A percentile compares a stretch with the other conserved stretches of the same genome.
Conservation (phyloP, 2,329 filamentous ascomycete genomes). For the Botrytis sinoallii region DNA sequence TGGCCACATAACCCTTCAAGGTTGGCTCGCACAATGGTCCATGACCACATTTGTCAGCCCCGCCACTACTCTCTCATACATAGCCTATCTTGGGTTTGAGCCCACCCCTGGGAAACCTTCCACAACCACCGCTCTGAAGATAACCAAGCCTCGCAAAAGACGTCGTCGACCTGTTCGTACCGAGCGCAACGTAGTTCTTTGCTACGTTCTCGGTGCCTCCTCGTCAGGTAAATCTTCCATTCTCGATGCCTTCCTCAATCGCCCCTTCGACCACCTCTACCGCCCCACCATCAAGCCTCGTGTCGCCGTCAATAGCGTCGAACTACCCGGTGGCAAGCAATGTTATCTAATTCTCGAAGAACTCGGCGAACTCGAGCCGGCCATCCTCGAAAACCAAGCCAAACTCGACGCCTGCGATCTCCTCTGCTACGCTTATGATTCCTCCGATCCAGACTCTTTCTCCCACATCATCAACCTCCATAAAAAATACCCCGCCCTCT, state of each 20-base stretch:
- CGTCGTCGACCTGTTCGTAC: conserved; percentile 78
- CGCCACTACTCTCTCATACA: conserved; percentile 90
- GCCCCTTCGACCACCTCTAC: conserved; percentile 80
- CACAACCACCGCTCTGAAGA: conserved; percentile 80
- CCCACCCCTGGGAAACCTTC: conserved; percentile 71
- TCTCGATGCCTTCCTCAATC: conserved; percentile 85
- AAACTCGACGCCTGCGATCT: conserved; percentile 93
- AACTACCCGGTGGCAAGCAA: conserved; percentile 92
- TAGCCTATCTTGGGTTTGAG: conserved; percentile 95
- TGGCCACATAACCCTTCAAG: conserved; percentile 91
- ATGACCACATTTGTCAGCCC: conserved; percentile 98
- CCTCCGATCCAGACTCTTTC: conserved; percentile 93
- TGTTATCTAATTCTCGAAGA: conserved; percentile 96
- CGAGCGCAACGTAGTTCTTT: conserved; percentile 90
- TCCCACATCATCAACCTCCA: conserved; percentile 83
- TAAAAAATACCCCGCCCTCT: conserved; percentile 74
- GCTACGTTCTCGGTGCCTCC: conserved; percentile 83
- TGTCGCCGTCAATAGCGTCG: conserved; percentile 92
- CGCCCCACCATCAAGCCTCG: conserved; percentile 93
- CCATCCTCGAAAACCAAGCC: conserved; percentile 85
- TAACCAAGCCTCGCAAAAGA: conserved; percentile 87
- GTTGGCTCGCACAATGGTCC: conserved; percentile 98
- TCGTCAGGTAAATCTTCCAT: conserved; percentile 88
- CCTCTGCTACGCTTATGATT: conserved; percentile 94
- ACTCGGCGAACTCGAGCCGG: conserved; percentile 90